Conservation (phyloP, 768 basidiomycete genomes). For the Boletus rufocinnamomeus region DNA sequence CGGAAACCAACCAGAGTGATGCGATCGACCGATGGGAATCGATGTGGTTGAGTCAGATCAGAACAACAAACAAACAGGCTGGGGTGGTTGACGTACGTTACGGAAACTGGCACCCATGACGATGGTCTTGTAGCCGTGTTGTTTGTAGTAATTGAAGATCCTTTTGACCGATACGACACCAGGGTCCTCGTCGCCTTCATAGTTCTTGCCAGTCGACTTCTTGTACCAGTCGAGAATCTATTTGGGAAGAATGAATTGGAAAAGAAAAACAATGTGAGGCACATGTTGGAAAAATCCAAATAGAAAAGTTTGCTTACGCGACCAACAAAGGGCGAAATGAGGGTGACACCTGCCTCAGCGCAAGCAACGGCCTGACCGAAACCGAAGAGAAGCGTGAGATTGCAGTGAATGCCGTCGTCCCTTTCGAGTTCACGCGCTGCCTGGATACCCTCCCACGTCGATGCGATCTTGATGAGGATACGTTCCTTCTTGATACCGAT, state of each 20-base stretch:
- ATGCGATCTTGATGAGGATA: conserved; percentile 98
- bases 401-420: conserved; percentile 95
- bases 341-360: conserved; percentile 96
- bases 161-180: conserved; percentile 94
- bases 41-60: conserved; percentile 9
- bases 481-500: conserved; percentile 92
- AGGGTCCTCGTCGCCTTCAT: conserved; percentile 90
- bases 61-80: background rate
- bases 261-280: background rate
- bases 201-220: conserved; percentile 82
- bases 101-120: conserved; percentile 99
- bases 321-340: conserved; percentile 99
- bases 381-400: conserved; percentile 98
- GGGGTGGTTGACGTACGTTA: conserved; percentile 60
- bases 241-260: conserved; percentile 12
- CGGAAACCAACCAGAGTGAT: conserved; percentile 8
- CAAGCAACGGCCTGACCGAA: conserved; percentile 99
- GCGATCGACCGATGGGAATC: conserved; percentile 7
- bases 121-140: conserved; percentile 96
- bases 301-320: conserved; percentile 58
- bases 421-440: conserved; percentile 94
- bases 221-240: conserved; percentile 99
- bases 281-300: conserved; percentile 17
- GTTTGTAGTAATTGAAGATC: conserved; percentile 99
- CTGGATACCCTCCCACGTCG: conserved; percentile 99